phyloP scores from a whole-genome alignment of 176 grass and related monocot species.

The Leersia perrieri region DNA sequence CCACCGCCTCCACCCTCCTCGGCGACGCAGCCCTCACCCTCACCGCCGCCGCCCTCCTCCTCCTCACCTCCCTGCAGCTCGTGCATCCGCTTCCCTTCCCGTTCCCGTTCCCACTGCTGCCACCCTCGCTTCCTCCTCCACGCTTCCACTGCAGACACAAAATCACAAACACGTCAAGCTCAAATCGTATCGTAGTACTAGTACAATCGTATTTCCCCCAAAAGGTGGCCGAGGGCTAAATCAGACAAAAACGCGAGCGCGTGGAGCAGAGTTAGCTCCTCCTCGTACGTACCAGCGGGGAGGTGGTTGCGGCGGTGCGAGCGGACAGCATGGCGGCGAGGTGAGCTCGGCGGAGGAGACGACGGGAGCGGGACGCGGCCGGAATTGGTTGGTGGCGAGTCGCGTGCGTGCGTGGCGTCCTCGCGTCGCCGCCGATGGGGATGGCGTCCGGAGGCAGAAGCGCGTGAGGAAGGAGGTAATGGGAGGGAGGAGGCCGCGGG shows the following conservation, averaged over 20 bases:
- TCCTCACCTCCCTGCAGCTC: conserved; percentile 42
- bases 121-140: conserved; percentile 22
- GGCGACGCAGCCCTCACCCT: conserved; percentile 25
- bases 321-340: conserved; percentile 44
- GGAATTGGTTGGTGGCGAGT: neutral
- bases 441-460: neutral
- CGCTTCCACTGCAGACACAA: conserved; percentile 45
- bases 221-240: neutral
- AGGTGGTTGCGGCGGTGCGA: conserved; percentile 16
- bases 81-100: conserved; percentile 4
- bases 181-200: no score
- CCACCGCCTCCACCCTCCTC: conserved; percentile 43
- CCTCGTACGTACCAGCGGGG: conserved; percentile 22
- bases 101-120: conserved; percentile 24
- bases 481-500: neutral
- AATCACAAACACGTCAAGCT: neutral
- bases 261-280: neutral
- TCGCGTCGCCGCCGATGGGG: conserved; percentile 5
- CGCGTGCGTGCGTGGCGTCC: no score
- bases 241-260: neutral
- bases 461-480: neutral
- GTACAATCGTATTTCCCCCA: neutral
- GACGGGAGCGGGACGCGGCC: neutral
- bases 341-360: neutral
- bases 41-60: conserved; percentile 34